A percentile compares a stretch with the other conserved stretches of the same genome.
These are phyloP conservation scores for Umbilicus rupestris DNA, from an alignment of 164 flowering plant genomes.

Conservation along the genomic window DNA sequence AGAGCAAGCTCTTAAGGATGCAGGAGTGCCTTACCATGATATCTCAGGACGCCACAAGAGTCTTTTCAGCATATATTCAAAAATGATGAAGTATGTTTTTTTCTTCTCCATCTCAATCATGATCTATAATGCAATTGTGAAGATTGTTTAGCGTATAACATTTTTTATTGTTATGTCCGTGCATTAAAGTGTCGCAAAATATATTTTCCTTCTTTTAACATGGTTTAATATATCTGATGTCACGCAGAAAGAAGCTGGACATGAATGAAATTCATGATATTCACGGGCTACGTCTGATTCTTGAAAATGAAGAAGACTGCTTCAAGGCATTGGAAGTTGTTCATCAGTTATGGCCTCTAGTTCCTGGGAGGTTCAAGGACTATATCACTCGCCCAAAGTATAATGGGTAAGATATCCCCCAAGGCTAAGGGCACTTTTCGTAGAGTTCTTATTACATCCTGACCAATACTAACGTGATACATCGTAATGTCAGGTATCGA, in stretches of 20 bases:
- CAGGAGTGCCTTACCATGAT: slow-evolving; percentile 43
- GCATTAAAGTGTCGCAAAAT: too few species aligned
- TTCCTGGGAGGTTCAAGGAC: slow-evolving; percentile 84
- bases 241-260: slow-evolving; percentile 71
- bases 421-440: not conserved
- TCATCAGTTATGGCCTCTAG: slow-evolving; percentile 68
- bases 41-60: slow-evolving; percentile 82
- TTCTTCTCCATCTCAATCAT: slow-evolving; percentile 16
- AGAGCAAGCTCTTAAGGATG: slow-evolving; percentile 56
- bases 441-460: not conserved
- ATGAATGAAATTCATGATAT: slow-evolving; percentile 93
- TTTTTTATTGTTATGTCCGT: not conserved
- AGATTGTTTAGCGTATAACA: not conserved
- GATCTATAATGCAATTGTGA: not conserved
- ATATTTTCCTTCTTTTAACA: too few species aligned
- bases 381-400: slow-evolving; percentile 69
- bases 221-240: not conserved
- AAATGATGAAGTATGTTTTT: slow-evolving; percentile 78
- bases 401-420: slow-evolving; percentile 55
- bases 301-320: slow-evolving; percentile 7
- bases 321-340: slow-evolving; percentile 25
- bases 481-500: slow-evolving; percentile 45
- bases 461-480: not conserved
- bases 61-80: slow-evolving; percentile 80
- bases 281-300: slow-evolving; percentile 36